Percentiles rank a stretch among this genome's conserved stretches.
Evolutionary conservation across 2,329 filamentous ascomycete species (phyloP).

Genomic region (Hawksworthiomyces lignivorus): DNA sequence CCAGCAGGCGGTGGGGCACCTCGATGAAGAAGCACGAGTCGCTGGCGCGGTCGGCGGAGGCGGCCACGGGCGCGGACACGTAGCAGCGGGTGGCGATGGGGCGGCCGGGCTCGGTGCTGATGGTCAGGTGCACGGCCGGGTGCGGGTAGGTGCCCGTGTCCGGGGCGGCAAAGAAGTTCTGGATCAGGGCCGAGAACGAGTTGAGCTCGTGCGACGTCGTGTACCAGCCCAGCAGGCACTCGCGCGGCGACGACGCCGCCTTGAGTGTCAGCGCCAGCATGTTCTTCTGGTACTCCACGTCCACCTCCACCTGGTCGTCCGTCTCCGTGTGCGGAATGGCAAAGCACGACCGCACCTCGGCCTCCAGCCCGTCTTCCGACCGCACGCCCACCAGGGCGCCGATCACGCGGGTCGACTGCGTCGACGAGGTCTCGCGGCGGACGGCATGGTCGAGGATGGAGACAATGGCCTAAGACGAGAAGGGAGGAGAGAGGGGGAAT

Average conservation of each 20-base stretch:
- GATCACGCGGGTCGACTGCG: slow-evolving; percentile 91
- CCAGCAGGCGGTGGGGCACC: slow-evolving; percentile 89
- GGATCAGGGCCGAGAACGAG: slow-evolving; percentile 95
- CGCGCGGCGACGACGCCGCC: slow-evolving; percentile 86
- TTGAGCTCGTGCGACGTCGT: slow-evolving; percentile 95
- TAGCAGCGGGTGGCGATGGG: slow-evolving; percentile 88
- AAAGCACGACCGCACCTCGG: slow-evolving; percentile 93
- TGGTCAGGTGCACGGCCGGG: slow-evolving; percentile 94
- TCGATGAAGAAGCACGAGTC: slow-evolving; percentile 97
- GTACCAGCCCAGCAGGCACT: slow-evolving; percentile 96
- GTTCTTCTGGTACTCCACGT: slow-evolving; percentile 99
- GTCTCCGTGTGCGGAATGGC: slow-evolving; percentile 98
- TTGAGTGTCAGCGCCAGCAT: slow-evolving; percentile 95
- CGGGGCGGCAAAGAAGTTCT: slow-evolving; percentile 98
- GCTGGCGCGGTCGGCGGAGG: slow-evolving; percentile 87
- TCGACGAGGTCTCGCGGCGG: slow-evolving; percentile 66
- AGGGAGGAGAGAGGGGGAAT: not conserved
- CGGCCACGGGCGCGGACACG: slow-evolving; percentile 90
- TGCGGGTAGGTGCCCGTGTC: slow-evolving; percentile 96
- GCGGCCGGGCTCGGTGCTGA: slow-evolving; percentile 80
- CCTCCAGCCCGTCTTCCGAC: slow-evolving; percentile 93
- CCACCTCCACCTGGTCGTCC: slow-evolving; percentile 96
- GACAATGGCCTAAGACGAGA: slow-evolving; percentile 50
- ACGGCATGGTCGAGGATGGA: slow-evolving; percentile 88
- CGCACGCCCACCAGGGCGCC: slow-evolving; percentile 89